These are phyloP conservation scores for Vaccinium macrocarpon DNA, from an alignment of 148 eudicot genomes.

Conservation along the genomic window DNA sequence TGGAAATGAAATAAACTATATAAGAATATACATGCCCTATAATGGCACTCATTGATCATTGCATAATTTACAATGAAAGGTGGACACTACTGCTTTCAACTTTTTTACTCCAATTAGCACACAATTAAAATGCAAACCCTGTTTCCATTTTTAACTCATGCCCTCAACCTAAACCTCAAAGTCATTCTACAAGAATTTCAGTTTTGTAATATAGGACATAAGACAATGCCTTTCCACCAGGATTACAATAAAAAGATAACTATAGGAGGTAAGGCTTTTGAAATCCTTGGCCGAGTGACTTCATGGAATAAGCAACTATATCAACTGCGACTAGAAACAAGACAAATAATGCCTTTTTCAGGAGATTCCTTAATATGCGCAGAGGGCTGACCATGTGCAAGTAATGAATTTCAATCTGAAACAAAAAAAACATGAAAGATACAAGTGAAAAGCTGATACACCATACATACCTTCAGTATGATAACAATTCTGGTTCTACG, in stretches of 20 bases:
- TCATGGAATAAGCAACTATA: background rate
- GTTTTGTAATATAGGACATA: background rate
- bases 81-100: background rate
- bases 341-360: background rate
- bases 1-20: background rate
- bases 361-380: background rate
- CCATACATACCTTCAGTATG: background rate
- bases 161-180: background rate
- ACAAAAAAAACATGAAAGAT: background rate
- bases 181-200: background rate
- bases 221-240: background rate
- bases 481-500: slow-evolving; percentile 13
- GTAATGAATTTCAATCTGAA: background rate
- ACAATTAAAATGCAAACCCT: background rate
- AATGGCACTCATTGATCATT: background rate
- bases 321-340: background rate
- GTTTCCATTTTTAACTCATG: background rate
- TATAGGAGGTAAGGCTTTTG: background rate
- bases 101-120: background rate
- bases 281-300: background rate
- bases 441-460: background rate
- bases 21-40: background rate
- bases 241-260: background rate
- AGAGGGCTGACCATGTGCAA: slow-evolving; percentile 2
- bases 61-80: background rate